Percentiles rank a stretch among this genome's conserved stretches.
phyloP scores from a whole-genome alignment of 495 filamentous ascomycete genomes.

The Jackrogersella minutella region DNA sequence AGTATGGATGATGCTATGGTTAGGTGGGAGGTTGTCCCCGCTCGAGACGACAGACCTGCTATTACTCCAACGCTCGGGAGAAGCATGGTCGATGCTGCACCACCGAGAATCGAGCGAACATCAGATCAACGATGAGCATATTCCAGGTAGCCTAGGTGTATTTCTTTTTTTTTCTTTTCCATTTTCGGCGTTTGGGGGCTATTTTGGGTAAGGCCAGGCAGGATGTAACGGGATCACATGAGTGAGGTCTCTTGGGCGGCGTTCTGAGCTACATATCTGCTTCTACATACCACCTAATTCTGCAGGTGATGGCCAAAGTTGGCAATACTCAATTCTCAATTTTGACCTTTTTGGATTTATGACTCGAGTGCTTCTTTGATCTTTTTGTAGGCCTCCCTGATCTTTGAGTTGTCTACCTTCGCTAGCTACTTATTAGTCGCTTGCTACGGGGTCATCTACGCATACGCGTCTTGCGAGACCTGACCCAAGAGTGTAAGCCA shows the following conservation, averaged over 20 bases:
- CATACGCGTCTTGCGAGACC: slow-evolving; percentile 49
- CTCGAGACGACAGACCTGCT: slow-evolving; percentile 35
- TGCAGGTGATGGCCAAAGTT: slow-evolving; percentile 8
- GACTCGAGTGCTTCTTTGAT: slow-evolving; percentile 12
- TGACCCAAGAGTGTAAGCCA: slow-evolving; percentile 58
- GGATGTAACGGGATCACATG: neutral
- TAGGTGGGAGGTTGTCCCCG: slow-evolving; percentile 54
- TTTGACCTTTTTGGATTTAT: neutral
- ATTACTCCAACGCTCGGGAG: slow-evolving; percentile 34
- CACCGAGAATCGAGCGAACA: slow-evolving; percentile 13
- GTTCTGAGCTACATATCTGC: slow-evolving; percentile 2
- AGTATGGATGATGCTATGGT: slow-evolving; percentile 59
- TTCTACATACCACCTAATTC: neutral
- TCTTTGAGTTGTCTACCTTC: slow-evolving; percentile 3
- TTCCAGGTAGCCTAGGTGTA: neutral
- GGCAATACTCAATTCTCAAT: slow-evolving; percentile 2
- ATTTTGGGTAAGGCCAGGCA: slow-evolving; percentile 7
- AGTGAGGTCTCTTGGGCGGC: slow-evolving; percentile 12
- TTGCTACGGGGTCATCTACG: slow-evolving; percentile 54
- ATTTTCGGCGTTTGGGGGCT: slow-evolving; percentile 1
- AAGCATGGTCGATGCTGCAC: slow-evolving; percentile 40
- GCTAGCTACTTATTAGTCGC: slow-evolving; percentile 9
- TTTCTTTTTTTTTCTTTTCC: neutral
- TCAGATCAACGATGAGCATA: slow-evolving; percentile 7
- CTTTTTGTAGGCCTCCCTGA: slow-evolving; percentile 1